A percentile compares a stretch with the other conserved stretches of the same genome.
phyloP scores from a whole-genome alignment of 2,329 filamentous ascomycete species.

The Pestalotiopsis sp. region DNA sequence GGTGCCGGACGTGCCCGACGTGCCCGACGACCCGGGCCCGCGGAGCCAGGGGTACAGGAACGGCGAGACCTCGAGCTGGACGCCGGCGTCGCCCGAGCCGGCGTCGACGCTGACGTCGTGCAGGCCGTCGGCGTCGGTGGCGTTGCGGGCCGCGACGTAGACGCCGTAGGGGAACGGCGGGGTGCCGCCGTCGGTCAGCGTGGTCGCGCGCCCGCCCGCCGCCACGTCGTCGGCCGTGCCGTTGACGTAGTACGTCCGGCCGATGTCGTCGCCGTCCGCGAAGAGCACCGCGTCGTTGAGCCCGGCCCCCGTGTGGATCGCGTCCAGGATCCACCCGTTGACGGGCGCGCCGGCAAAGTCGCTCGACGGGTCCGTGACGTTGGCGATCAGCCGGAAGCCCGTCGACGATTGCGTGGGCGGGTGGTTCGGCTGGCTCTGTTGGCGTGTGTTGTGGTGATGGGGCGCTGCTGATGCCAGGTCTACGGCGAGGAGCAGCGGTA shows the following conservation, averaged over 20 bases:
- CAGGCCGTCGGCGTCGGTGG: slow-evolving; percentile 24
- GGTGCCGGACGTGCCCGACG: slow-evolving; percentile 22
- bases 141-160: slow-evolving; percentile 25
- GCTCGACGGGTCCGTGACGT: slow-evolving; percentile 42
- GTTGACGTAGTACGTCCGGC: slow-evolving; percentile 52
- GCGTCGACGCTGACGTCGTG: slow-evolving; percentile 37
- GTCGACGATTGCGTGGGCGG: slow-evolving; percentile 24
- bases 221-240: slow-evolving; percentile 41
- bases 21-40: slow-evolving; percentile 19
- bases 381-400: slow-evolving; percentile 46
- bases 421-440: slow-evolving; percentile 16
- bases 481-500: slow-evolving; percentile 4
- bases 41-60: slow-evolving; percentile 37
- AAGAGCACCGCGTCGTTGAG: slow-evolving; percentile 40
- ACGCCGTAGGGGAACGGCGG: slow-evolving; percentile 42
- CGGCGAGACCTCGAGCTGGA: slow-evolving; percentile 37
- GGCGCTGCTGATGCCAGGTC: slow-evolving; percentile 15
- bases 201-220: slow-evolving; percentile 31
- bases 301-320: slow-evolving; percentile 47
- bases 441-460: not conserved
- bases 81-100: slow-evolving; percentile 38
- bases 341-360: slow-evolving; percentile 43
- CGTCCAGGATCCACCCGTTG: slow-evolving; percentile 41
- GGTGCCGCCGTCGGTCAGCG: slow-evolving; percentile 44
- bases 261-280: slow-evolving; percentile 18